Conservation (phyloP, 176 grass and related monocot species). For the Alopecurus myosuroides region DNA sequence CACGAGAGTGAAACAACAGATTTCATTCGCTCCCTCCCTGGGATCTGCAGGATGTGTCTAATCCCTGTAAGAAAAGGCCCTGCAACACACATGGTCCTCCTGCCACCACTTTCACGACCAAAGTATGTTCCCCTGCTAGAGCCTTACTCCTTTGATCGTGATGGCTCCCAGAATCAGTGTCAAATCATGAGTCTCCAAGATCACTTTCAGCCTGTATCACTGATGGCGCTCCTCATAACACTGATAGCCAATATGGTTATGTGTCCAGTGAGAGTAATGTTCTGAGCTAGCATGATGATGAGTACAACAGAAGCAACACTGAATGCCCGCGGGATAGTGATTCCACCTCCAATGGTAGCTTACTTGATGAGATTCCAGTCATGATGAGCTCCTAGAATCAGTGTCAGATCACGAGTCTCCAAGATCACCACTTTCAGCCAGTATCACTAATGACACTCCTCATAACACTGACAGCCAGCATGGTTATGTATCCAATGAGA, state of each 20-base stretch:
- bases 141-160: constrained; percentile 35
- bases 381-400: constrained; percentile 40
- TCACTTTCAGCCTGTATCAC: constrained; percentile 22
- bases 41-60: constrained; percentile 61
- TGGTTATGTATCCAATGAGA: constrained; percentile 41
- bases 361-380: constrained; percentile 33
- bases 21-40: constrained; percentile 57
- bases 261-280: constrained; percentile 35
- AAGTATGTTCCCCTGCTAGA: constrained; percentile 50
- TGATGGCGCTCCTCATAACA: constrained; percentile 3
- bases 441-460: constrained; percentile 10
- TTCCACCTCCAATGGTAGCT: constrained; percentile 38
- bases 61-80: constrained; percentile 46
- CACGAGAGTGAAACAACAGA: too few species aligned
- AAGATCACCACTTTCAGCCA: constrained; percentile 28
- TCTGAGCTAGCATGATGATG: constrained; percentile 28
- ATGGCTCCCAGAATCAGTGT: constrained; percentile 43
- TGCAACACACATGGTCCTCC: constrained; percentile 60
- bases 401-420: constrained; percentile 43
- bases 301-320: constrained; percentile 15
- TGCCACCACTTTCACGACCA: constrained; percentile 33
- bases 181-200: constrained; percentile 40
- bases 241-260: constrained; percentile 33
- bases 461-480: constrained; percentile 22
- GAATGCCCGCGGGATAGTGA: constrained; percentile 34